Conservation (phyloP, 208 protist species). For the Endotrypanum monterogeii region DNA sequence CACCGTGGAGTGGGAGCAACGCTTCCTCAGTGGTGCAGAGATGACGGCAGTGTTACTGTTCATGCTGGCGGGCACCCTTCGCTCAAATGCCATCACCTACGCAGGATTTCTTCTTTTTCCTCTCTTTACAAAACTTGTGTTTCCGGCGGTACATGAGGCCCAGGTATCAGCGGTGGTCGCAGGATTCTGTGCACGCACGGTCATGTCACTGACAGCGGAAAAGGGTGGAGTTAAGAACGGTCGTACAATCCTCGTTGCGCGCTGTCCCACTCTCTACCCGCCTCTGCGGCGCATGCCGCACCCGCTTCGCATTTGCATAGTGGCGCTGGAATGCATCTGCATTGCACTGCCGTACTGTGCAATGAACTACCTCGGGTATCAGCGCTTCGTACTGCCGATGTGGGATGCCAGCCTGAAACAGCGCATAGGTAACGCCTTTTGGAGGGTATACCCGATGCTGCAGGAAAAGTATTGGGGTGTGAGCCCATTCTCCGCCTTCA, state of each 20-base stretch:
- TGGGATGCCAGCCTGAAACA: constrained; percentile 25
- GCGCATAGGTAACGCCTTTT: constrained; percentile 43
- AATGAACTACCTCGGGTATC: constrained; percentile 64
- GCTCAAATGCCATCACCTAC: constrained; percentile 68
- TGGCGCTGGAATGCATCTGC: constrained; percentile 38
- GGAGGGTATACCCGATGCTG: constrained; percentile 65
- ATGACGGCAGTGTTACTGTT: constrained; percentile 52
- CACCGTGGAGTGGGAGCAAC: constrained; percentile 21
- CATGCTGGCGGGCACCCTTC: constrained; percentile 41
- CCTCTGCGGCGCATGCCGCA: constrained; percentile 40
- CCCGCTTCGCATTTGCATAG: constrained; percentile 40
- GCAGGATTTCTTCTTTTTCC: constrained; percentile 72
- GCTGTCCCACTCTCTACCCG: constrained; percentile 11
- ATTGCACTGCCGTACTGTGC: constrained; percentile 50
- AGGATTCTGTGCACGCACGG: constrained; percentile 32
- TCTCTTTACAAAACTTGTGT: constrained; percentile 41
- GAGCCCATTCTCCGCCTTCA: constrained; percentile 61
- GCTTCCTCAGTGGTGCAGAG: constrained; percentile 17
- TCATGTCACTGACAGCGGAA: constrained; percentile 16
- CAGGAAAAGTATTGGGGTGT: constrained; percentile 85
- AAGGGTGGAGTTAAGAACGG: background rate
- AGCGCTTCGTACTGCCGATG: constrained; percentile 40
- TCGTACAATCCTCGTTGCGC: constrained; percentile 2
- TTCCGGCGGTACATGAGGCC: constrained; percentile 18
- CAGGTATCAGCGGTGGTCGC: constrained; percentile 19